Evolutionary conservation across 2,329 filamentous ascomycete genomes (phyloP), one percentile per base, ranked within the genome.

Genomic region (Coniochaeta prunicola): DNA sequence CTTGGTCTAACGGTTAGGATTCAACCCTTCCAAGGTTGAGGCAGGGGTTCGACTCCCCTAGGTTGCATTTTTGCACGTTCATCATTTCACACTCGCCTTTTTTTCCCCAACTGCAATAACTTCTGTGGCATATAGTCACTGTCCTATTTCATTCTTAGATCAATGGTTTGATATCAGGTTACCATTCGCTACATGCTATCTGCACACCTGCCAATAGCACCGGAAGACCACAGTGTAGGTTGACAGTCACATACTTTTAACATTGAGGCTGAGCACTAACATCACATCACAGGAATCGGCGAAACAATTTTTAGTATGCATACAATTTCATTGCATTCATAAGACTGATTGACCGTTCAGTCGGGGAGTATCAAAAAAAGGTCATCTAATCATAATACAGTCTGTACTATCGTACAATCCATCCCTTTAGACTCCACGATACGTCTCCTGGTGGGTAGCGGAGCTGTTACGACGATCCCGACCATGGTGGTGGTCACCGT

Each of bases 381-480:
- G 45, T 50, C 45, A 50, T 50, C 45, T 50, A 50, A 50, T 50
- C 45, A 50, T 50, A 28, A 21, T 28, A 5, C 7, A 6, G 40
- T 21, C 7, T 12, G 7, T 40, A 24, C 13, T 6, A 4, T 21
- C n/a, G 4, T 48, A 50, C 24, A 50, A 28, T 48, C 21, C 42
- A 40, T 30, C 48, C 36, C 4, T 30, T 73, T 69, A 82, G 59
- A 82, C 64, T 1, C 80, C 80, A 17, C 73, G 68, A 57, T 80
- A 76, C 15, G 66, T 63, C 62, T 83, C 81, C 69, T 83, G 80
- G 24, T 76, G 72, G 6, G 79, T 75, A 26, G 73, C 65, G 28
- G 68, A 62, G 63, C 76, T 78, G 64, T 84, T 77, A 34, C 82
- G 71, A 38, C 75, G 71, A 31, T 71, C 72, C 1, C 76, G 78